These are phyloP conservation scores for Colletotrichum orchidophilum DNA, from an alignment of 2,329 filamentous ascomycete species.

Conservation along the genomic window DNA sequence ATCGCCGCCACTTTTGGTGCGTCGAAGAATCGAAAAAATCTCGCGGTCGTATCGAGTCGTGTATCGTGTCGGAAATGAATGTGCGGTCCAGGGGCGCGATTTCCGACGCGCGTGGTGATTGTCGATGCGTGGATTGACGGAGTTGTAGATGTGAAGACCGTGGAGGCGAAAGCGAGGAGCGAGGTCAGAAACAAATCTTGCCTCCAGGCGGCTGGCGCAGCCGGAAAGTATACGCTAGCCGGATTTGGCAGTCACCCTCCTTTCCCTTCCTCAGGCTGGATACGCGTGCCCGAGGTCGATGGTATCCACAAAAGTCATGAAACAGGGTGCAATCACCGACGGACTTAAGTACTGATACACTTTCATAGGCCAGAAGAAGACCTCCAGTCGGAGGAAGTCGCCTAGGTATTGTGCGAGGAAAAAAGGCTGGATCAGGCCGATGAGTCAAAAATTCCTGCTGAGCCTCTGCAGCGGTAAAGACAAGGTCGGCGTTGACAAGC, in stretches of 20 bases:
- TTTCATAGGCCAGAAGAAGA: neutral
- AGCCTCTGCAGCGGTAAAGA: neutral
- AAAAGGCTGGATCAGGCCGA: neutral
- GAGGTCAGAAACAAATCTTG: slow-evolving; percentile 55
- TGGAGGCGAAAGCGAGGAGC: slow-evolving; percentile 49
- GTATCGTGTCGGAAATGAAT: slow-evolving; percentile 44
- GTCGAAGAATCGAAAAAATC: slow-evolving; percentile 43
- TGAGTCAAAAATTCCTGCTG: neutral
- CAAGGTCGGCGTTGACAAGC: neutral
- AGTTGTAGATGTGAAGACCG: slow-evolving; percentile 45
- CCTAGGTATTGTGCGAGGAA: neutral
- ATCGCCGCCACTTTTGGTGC: slow-evolving; percentile 52
- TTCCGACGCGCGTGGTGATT: slow-evolving; percentile 64
- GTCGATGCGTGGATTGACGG: slow-evolving; percentile 40
- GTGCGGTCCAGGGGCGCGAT: slow-evolving; percentile 50
- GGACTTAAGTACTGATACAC: neutral
- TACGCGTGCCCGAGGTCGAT: slow-evolving; percentile 9
- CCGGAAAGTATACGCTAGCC: slow-evolving; percentile 44
- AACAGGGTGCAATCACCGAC: slow-evolving; percentile 2
- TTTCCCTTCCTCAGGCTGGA: slow-evolving; percentile 38
- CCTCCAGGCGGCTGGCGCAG: slow-evolving; percentile 50
- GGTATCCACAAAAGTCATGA: slow-evolving; percentile 18
- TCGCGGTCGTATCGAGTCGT: slow-evolving; percentile 48
- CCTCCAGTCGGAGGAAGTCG: neutral
- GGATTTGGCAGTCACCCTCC: slow-evolving; percentile 36